Conservation (phyloP, 257 asterid species). For the Solanum lycopersicoides region DNA sequence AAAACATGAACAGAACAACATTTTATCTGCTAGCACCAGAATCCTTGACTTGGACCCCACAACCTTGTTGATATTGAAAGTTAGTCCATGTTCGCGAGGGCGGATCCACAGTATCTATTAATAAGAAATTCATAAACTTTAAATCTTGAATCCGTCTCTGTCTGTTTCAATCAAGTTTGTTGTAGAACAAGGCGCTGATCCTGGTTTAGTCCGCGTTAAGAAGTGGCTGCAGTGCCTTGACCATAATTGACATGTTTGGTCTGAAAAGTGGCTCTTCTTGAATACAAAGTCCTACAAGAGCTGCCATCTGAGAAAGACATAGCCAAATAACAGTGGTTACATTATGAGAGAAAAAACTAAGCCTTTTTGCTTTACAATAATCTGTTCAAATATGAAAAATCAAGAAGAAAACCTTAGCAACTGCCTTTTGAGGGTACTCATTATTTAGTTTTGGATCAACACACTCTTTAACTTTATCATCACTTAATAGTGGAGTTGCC, state of each 20-base stretch:
- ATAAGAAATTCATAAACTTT: neutral
- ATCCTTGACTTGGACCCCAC: neutral
- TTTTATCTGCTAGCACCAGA: neutral
- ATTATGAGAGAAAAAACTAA: neutral
- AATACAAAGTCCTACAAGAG: slow-evolving; percentile 83
- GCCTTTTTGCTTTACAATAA: neutral
- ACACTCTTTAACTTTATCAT: slow-evolving; percentile 79
- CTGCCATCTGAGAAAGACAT: slow-evolving; percentile 51
- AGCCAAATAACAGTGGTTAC: neutral
- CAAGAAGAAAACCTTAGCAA: slow-evolving; percentile 53
- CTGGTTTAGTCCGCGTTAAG: slow-evolving; percentile 39
- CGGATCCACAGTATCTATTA: neutral
- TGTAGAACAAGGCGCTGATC: neutral
- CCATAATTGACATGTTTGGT: slow-evolving; percentile 88
- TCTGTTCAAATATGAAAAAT: neutral
- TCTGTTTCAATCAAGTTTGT: neutral
- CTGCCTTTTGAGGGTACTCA: slow-evolving; percentile 62
- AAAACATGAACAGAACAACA: neutral
- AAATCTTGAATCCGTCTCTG: neutral
- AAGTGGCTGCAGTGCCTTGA: slow-evolving; percentile 82
- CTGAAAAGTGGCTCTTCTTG: slow-evolving; percentile 80
- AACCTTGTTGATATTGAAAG: neutral
- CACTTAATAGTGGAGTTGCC: slow-evolving; percentile 87
- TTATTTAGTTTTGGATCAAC: slow-evolving; percentile 66
- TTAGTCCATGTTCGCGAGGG: neutral